Base-by-base conservation (phyloP, 83 land plant species). In the Isoetes engelmannii region DNA sequence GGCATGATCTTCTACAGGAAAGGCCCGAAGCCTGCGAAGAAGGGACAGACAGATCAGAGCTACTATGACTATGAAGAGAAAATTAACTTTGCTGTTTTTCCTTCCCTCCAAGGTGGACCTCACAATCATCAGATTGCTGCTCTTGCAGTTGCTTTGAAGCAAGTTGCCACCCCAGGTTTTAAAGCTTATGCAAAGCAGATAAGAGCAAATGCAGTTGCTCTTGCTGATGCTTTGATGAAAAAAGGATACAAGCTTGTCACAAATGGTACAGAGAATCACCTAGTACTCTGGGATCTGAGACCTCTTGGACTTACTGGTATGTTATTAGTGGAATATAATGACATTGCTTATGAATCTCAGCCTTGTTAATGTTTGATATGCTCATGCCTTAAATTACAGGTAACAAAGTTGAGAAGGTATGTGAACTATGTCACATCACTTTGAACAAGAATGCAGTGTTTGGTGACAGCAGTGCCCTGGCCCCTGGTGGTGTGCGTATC, bases 51-150 rank as follows among this genome's bases (percentile, higher is more conserved):
- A 20, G 86, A 85, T 59, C 81, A 61, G 44, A 84, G 81, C 5
- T 76, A 74, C 5, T 88, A 86, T 77, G 92, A 88, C 67, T 88
- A 69, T 47, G 92, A 88, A 55, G 92, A 88, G 72, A 83, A 82
- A 72, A 78, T 88, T 68, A 88, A 88, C 80, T 86, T 86, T 69
- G 77, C 85, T 45, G 87, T 86, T 21, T 88, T 88, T 75, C 92
- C 92, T 4, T 83, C 92, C 7, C 83, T 88, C 46, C 92, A 88
- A 69, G 92, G 92, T 20, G 93, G 88, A 20, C 95, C 95, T 10
- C 95, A 89, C 79, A 89, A 89, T 47, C 95, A 87, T 82, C 95
- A 89, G 68, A 89, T 89, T 78, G 95, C 85, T 68, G 95, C 95
- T 41, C 74, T 87, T 72, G 94, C 94, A 69, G 94, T 89, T 50